Percentiles rank a stretch among this genome's conserved stretches.
These are phyloP conservation scores for Claviceps fusiformis DNA, from an alignment of 2,329 filamentous ascomycete genomes.

Conservation along the genomic window DNA sequence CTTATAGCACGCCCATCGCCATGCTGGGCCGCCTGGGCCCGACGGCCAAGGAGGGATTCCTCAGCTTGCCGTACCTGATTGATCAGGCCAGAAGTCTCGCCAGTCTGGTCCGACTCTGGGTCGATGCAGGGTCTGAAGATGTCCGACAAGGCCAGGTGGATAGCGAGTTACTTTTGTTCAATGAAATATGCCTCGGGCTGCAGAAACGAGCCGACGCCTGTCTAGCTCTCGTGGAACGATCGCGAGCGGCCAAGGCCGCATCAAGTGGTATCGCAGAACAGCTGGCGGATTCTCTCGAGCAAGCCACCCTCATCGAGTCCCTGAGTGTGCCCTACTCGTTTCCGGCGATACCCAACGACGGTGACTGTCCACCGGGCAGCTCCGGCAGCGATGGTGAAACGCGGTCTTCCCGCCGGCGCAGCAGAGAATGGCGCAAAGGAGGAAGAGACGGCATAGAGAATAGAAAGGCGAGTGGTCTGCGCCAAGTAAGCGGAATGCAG, in stretches of 20 bases:
- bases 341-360: constrained; percentile 15
- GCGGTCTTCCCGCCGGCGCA: constrained; percentile 12
- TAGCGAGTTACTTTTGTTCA: constrained; percentile 41
- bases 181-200: constrained; percentile 34
- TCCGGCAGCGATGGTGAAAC: constrained; percentile 33
- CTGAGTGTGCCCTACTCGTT: constrained; percentile 18
- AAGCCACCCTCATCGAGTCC: constrained; percentile 23
- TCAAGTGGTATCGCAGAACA: constrained; percentile 20
- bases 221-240: constrained; percentile 32
- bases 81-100: constrained; percentile 80
- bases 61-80: constrained; percentile 82
- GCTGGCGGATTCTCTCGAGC: constrained; percentile 35
- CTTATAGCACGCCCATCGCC: constrained; percentile 84
- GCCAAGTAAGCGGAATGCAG: constrained; percentile 15
- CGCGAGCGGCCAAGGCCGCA: constrained; percentile 24
- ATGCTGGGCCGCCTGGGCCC: constrained; percentile 73
- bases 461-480: constrained; percentile 15
- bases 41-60: constrained; percentile 79
- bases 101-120: constrained; percentile 68
- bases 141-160: constrained; percentile 21
- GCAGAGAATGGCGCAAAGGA: constrained; percentile 19
- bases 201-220: constrained; percentile 39
- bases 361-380: constrained; percentile 30
- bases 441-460: constrained; percentile 13
- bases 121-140: constrained; percentile 38